Base-by-base conservation (phyloP, 148 eudicot species). In the Silene conica region DNA sequence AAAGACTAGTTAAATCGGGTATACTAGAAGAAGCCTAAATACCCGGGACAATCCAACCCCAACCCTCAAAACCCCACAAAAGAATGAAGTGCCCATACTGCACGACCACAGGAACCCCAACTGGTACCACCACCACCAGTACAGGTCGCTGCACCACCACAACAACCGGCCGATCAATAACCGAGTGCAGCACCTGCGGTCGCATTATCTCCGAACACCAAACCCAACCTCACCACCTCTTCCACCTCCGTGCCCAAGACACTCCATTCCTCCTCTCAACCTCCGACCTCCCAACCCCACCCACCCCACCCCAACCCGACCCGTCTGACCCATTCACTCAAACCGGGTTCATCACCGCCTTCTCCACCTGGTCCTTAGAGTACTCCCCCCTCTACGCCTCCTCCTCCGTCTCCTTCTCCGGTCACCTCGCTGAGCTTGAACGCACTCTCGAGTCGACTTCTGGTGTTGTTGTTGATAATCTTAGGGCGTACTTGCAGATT, bases 401-500 rank as follows among this genome's bases (percentile, higher is more conserved):
- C 58, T 89, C 96, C 0, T 87, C 93, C 3, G 19, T 83, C 72
- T 88, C 97, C 67, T 89, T 89, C 83, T 80, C 98, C 10, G 98
- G 98, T 21, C 89, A 89, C 83, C 80, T 94, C 13, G 92, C 97
- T 8, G 96, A 94, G 76, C 96, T 94, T 26, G 98, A 94, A 25
- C 85, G 97, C 8, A 87, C 85, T 6, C 86, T 94, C 16, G 92
- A 89, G 61, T 77, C 91, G 13, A 15, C 63, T 18, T 69, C 84
- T 3, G 89, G 88, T 5, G 98, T 94, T 10, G 96, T 89, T 10
- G 96, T 94, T 25, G 98, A 94, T 78, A 92, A 91, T 79, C 70
- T 94, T 63, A 83, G 98, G 83, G 98, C 98, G 0, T 94, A 94
- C 73, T 58, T 94, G 75, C 98, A 94, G 83, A 92, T 94, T 13